Percentiles rank a stretch among this genome's conserved stretches.
These are phyloP conservation scores for Mikania micrantha DNA, from an alignment of 129 eudicot genomes.

Conservation along the genomic window DNA sequence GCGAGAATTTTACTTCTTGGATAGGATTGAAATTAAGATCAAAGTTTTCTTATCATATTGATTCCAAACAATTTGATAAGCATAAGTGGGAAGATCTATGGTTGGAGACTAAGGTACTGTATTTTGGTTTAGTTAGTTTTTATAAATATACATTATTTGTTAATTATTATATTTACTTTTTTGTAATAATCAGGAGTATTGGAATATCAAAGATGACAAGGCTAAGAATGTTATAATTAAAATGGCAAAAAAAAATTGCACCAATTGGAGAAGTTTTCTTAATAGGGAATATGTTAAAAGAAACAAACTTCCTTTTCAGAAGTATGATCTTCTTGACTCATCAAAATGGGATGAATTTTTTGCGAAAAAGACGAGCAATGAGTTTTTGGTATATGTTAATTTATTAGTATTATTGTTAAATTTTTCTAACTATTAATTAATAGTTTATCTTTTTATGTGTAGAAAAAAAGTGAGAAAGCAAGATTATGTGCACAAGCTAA, in stretches of 20 bases:
- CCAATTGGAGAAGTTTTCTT: too few relatives aligned
- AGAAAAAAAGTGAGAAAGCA: background rate
- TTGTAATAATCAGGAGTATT: too few relatives aligned
- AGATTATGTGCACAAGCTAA: background rate
- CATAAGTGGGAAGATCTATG: background rate
- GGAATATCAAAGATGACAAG: too few relatives aligned
- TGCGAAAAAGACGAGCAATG: background rate
- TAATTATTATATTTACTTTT: too few relatives aligned
- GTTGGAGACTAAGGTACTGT: background rate
- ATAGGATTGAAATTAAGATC: background rate
- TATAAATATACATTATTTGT: background rate
- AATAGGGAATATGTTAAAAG: background rate
- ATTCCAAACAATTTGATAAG: background rate
- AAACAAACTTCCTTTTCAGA: background rate
- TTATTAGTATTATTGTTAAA: too few relatives aligned
- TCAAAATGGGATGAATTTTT: background rate
- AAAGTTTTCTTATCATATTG: background rate
- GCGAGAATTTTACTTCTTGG: too few relatives aligned
- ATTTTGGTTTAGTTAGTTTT: background rate
- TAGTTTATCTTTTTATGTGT: background rate
- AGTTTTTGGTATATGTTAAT: too few relatives aligned
- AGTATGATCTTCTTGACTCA: too few relatives aligned
- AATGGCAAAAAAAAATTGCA: too few relatives aligned
- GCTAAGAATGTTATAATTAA: too few relatives aligned
- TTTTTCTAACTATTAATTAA: background rate